A percentile compares a stretch with the other conserved stretches of the same genome.
These are phyloP conservation scores for Limonium bicolor DNA, from an alignment of 148 eudicot genomes.

Conservation along the genomic window DNA sequence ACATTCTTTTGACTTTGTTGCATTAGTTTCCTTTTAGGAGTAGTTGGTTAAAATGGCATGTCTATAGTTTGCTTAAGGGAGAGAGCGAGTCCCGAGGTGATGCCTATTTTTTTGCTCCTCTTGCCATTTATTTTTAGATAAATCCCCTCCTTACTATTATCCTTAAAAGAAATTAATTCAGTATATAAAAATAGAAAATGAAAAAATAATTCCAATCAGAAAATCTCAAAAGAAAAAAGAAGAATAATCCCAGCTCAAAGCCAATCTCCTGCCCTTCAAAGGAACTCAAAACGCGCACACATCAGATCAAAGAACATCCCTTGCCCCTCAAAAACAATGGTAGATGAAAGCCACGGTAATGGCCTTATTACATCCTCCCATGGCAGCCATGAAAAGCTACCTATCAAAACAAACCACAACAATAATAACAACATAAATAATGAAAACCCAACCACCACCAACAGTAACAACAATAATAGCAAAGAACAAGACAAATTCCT, in stretches of 20 bases:
- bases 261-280: conserved; percentile 3
- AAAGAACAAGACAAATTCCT: conserved; percentile 56
- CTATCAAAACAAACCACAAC: conserved; percentile 13
- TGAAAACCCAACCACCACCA: conserved; percentile 10
- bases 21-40: too few species aligned
- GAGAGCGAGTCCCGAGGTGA: conserved; percentile 38
- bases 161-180: conserved; percentile 1
- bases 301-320: neutral
- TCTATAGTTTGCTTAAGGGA: conserved; percentile 5
- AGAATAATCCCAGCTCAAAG: conserved; percentile 1
- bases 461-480: conserved; percentile 8
- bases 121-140: conserved; percentile 16
- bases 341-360: conserved; percentile 26
- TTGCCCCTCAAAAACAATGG: too few species aligned
- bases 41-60: conserved; percentile 9
- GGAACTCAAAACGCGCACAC: neutral
- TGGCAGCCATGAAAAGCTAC: conserved; percentile 24
- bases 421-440: conserved; percentile 4
- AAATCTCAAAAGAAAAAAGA: conserved; percentile 1
- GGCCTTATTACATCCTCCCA: conserved; percentile 12
- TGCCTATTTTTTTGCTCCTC: conserved; percentile 35
- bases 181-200: too few species aligned
- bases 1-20: too few species aligned
- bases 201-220: conserved; percentile 4
- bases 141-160: conserved; percentile 7